Percentiles rank a stretch among this genome's conserved stretches.
Evolutionary conservation across 352 stramenopile genomes (phyloP).

Genomic region (Globisporangium orthogonon): DNA sequence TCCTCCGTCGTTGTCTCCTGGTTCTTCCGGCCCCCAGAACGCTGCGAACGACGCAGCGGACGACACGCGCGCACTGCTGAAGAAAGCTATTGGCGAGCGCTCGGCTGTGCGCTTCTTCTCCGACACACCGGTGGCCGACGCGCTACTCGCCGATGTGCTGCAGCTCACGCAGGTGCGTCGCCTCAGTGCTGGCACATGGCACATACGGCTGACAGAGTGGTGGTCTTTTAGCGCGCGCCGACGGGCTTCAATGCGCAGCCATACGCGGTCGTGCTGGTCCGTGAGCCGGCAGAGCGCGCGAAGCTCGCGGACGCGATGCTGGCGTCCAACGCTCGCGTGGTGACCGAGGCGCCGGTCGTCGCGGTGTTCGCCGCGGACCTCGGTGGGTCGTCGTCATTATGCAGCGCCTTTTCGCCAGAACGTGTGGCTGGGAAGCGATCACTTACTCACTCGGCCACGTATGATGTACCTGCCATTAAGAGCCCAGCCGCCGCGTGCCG

Average conservation of each 20-base stretch:
- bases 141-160: conserved; percentile 54
- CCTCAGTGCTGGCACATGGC: no score
- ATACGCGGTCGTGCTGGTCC: conserved; percentile 76
- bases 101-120: conserved; percentile 12
- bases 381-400: conserved; percentile 16
- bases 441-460: no score
- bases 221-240: conserved; percentile 37
- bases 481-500: no score
- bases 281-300: conserved; percentile 58
- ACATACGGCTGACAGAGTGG: no score
- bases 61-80: no score
- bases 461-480: conserved; percentile 17
- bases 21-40: no score
- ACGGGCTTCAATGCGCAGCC: conserved; percentile 81
- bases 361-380: conserved; percentile 78
- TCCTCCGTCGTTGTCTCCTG: no score
- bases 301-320: conserved; percentile 71
- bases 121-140: conserved; percentile 29
- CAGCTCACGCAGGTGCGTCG: conserved; percentile 54
- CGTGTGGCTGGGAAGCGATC: conserved; percentile 25
- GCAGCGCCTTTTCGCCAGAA: conserved; percentile 22
- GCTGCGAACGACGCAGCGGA: no score
- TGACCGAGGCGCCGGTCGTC: conserved; percentile 68
- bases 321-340: conserved; percentile 59
- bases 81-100: conserved; percentile 9